phyloP scores from a whole-genome alignment of 2,329 filamentous ascomycete genomes.

The Thermomyces lanuginosus region DNA sequence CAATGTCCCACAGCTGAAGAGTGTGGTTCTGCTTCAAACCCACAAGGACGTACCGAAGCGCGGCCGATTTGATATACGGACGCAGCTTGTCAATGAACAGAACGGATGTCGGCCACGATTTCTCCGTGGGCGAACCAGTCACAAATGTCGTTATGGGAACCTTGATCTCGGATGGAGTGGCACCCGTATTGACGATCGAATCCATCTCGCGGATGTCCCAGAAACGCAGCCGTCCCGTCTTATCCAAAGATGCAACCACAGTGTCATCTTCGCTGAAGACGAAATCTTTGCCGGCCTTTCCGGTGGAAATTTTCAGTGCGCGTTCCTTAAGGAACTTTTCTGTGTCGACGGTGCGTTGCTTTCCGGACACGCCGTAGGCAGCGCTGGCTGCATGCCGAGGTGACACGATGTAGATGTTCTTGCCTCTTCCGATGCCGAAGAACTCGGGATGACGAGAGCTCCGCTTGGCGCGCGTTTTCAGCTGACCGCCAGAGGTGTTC shows the following conservation, averaged over 20 bases:
- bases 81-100: conserved; percentile 91
- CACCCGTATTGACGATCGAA: conserved; percentile 29
- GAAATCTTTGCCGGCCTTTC: conserved; percentile 97
- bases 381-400: conserved; percentile 38
- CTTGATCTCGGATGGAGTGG: conserved; percentile 55
- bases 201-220: conserved; percentile 85
- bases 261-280: conserved; percentile 94
- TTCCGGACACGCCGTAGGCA: conserved; percentile 34
- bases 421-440: conserved; percentile 89
- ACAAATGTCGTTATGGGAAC: conserved; percentile 73
- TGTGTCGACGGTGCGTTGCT: conserved; percentile 54
- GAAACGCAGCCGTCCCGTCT: conserved; percentile 90
- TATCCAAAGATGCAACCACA: conserved; percentile 86
- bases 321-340: conserved; percentile 77
- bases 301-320: conserved; percentile 83
- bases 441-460: conserved; percentile 81
- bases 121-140: conserved; percentile 74
- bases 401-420: conserved; percentile 80
- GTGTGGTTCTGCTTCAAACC: conserved; percentile 99
- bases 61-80: conserved; percentile 76
- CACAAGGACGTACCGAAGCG: conserved; percentile 86
- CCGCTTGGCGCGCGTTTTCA: conserved; percentile 87
- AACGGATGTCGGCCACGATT: conserved; percentile 93
- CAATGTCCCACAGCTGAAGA: conserved; percentile 94
- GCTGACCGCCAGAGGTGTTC: conserved; percentile 74